phyloP scores from a whole-genome alignment of 352 stramenopile species.

The Globisporangium uncinulatum region DNA sequence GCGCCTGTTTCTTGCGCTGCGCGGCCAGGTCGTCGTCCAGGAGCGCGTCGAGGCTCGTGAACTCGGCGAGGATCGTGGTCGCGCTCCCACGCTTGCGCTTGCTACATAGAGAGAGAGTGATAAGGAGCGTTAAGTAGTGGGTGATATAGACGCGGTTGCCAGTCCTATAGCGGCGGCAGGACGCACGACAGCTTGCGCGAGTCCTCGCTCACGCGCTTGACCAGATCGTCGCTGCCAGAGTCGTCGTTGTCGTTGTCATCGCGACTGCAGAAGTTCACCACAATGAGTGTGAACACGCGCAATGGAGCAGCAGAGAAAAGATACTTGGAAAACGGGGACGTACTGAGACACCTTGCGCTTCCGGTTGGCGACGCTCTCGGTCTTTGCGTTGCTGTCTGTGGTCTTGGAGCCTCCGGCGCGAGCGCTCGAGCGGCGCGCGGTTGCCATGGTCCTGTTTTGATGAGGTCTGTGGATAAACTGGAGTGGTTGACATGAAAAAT shows the following conservation, averaged over 20 bases:
- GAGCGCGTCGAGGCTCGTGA: conserved; percentile 71
- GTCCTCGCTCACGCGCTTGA: conserved; percentile 39
- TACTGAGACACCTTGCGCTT: conserved; percentile 7
- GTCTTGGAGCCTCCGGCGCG: not conserved
- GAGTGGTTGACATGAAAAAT: too few species aligned
- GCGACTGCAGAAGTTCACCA: not conserved
- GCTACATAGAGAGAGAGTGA: conserved; percentile 4
- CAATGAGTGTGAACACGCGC: not conserved
- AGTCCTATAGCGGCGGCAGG: not conserved
- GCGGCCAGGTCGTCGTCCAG: conserved; percentile 53
- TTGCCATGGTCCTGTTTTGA: not conserved
- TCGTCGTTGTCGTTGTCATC: conserved; percentile 18
- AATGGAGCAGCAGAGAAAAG: not conserved
- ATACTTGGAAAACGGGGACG: not conserved
- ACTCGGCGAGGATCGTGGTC: conserved; percentile 48
- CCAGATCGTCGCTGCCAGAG: conserved; percentile 26
- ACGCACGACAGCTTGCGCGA: conserved; percentile 22
- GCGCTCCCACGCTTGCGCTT: conserved; percentile 24
- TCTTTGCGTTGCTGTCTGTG: not conserved
- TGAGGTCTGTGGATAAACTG: too few species aligned
- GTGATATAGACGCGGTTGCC: not conserved
- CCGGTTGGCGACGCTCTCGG: not conserved
- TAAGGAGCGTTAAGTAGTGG: not conserved
- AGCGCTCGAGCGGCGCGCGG: conserved; percentile 7
- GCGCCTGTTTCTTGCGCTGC: conserved; percentile 51